These are phyloP conservation scores for Saitoella complicata DNA, from an alignment of 805 yeast genomes.

Conservation along the genomic window DNA sequence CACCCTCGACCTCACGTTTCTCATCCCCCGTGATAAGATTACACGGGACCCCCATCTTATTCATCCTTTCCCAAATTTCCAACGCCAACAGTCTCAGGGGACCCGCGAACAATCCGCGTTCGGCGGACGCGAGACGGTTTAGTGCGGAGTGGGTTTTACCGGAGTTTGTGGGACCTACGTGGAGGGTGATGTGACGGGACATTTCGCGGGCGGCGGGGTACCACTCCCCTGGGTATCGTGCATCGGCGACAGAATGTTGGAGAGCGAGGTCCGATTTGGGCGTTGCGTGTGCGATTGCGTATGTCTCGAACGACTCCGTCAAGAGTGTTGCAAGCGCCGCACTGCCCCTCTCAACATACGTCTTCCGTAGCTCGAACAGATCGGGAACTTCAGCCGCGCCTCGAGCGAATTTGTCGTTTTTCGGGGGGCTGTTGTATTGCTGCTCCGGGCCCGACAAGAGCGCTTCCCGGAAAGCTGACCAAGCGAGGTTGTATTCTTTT, in stretches of 20 bases:
- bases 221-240: constrained; percentile 56
- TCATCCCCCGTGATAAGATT: constrained; percentile 95
- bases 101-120: constrained; percentile 83
- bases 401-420: too few species aligned
- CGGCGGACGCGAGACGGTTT: constrained; percentile 43
- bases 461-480: too few species aligned
- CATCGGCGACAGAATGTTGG: constrained; percentile 18
- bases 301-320: too few species aligned
- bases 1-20: constrained; percentile 56
- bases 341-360: too few species aligned
- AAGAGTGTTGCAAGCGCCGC: too few species aligned
- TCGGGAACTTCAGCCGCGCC: too few species aligned
- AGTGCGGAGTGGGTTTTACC: constrained; percentile 86
- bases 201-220: constrained; percentile 71
- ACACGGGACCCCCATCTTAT: constrained; percentile 48
- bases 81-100: constrained; percentile 82
- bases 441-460: too few species aligned
- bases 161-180: constrained; percentile 93
- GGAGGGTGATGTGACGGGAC: constrained; percentile 70
- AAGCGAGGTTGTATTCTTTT: too few species aligned
- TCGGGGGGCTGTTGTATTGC: too few species aligned
- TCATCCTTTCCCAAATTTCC: constrained; percentile 75
- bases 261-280: too few species aligned
- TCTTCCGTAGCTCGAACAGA: too few species aligned
- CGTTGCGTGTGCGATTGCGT: too few species aligned